phyloP scores from a whole-genome alignment of 371 early-diverging fungal species.

The Blastocladiella emersonii region DNA sequence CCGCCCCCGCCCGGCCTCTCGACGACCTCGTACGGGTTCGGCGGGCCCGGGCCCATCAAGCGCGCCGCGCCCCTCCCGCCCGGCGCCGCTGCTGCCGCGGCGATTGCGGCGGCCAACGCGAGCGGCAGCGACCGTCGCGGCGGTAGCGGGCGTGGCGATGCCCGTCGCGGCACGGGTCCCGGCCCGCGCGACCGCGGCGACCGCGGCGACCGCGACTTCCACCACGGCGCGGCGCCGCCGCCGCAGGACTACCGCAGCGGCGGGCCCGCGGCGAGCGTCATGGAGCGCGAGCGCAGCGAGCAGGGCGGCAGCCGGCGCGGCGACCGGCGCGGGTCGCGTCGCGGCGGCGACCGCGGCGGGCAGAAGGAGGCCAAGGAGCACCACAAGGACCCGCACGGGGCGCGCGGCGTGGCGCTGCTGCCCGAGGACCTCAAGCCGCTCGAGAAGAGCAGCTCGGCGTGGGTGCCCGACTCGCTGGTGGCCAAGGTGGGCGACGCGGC shows the following conservation, averaged over 20 bases:
- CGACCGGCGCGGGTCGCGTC: neutral
- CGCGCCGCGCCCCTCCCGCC: too few relatives aligned
- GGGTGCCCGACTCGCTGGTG: neutral
- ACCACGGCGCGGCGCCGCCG: neutral
- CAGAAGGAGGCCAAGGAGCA: neutral
- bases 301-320: neutral
- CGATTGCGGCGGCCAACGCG: too few relatives aligned
- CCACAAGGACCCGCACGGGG: neutral
- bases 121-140: too few relatives aligned
- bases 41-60: too few relatives aligned
- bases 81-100: too few relatives aligned
- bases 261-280: neutral
- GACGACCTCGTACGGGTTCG: too few relatives aligned
- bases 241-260: neutral
- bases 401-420: neutral
- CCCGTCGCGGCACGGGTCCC: neutral
- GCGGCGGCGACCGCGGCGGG: neutral
- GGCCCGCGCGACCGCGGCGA: neutral
- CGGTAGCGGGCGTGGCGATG: neutral
- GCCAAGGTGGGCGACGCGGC: neutral
- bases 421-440: slow-evolving; percentile 3
- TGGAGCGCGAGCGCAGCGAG: too few relatives aligned
- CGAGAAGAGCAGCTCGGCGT: neutral
- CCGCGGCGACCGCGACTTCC: neutral
- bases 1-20: too few relatives aligned